phyloP scores from a whole-genome alignment of 1,284 basidiomycete species.

The Malassezia dermatis region DNA sequence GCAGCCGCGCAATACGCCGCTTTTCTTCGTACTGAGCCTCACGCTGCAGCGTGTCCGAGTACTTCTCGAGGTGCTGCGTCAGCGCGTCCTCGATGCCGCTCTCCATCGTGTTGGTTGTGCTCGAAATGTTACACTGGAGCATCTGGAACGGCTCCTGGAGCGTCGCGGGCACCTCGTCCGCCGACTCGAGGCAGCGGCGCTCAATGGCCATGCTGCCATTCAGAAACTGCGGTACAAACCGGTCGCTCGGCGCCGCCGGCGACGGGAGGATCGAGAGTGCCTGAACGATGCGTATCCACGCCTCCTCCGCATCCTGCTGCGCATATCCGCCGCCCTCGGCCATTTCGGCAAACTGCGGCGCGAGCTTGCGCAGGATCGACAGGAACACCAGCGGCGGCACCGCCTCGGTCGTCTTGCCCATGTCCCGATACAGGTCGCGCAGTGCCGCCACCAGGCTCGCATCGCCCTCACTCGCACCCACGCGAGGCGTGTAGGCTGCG shows the following conservation, averaged over 20 bases:
- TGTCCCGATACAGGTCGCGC: slow-evolving; percentile 62
- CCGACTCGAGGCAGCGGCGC: slow-evolving; percentile 57
- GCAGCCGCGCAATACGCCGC: slow-evolving; percentile 72
- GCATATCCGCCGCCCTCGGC: slow-evolving; percentile 55
- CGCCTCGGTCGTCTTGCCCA: slow-evolving; percentile 66
- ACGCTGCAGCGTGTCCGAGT: slow-evolving; percentile 65
- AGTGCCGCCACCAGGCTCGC: slow-evolving; percentile 54
- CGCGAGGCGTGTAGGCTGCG: slow-evolving; percentile 21
- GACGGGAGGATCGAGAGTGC: slow-evolving; percentile 51
- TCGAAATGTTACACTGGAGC: slow-evolving; percentile 82
- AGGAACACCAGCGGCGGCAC: slow-evolving; percentile 69
- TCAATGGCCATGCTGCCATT: slow-evolving; percentile 69
- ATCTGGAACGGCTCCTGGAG: slow-evolving; percentile 69
- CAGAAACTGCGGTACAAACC: slow-evolving; percentile 74
- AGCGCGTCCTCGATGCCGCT: slow-evolving; percentile 74
- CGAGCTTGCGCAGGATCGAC: slow-evolving; percentile 59
- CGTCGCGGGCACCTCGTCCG: slow-evolving; percentile 63
- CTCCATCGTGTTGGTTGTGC: slow-evolving; percentile 76
- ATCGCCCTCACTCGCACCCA: slow-evolving; percentile 45
- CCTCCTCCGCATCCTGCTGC: slow-evolving; percentile 96
- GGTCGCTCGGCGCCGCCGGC: slow-evolving; percentile 13
- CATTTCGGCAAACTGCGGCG: slow-evolving; percentile 85
- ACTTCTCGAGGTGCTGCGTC: slow-evolving; percentile 75
- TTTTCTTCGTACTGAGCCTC: slow-evolving; percentile 74
- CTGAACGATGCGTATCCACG: slow-evolving; percentile 74